A percentile compares a stretch with the other conserved stretches of the same genome.
These are phyloP conservation scores for Moricandia moricandioides DNA, from an alignment of 345 rosid species.

Conservation along the genomic window DNA sequence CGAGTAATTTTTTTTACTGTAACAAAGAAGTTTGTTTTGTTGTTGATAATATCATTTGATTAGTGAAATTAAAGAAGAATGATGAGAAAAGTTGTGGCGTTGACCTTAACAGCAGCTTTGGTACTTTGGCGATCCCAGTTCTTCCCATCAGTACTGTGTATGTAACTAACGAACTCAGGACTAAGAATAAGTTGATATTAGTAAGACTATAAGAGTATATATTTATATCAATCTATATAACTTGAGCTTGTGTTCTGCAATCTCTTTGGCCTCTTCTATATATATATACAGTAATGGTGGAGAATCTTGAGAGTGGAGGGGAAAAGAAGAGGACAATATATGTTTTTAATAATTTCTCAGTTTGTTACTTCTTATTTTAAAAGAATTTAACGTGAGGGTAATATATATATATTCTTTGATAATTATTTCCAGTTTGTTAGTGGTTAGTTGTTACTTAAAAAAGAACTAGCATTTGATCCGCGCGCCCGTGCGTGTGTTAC, in stretches of 20 bases:
- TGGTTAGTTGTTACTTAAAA: background rate
- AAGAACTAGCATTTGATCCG: too few relatives aligned
- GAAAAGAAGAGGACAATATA: background rate
- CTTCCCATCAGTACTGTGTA: constrained; percentile 29
- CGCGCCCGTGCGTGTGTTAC: too few relatives aligned
- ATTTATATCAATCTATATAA: background rate
- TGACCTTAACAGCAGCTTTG: constrained; percentile 31
- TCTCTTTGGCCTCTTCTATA: constrained; percentile 16
- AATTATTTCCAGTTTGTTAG: background rate
- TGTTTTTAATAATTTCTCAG: background rate
- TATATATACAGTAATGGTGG: constrained; percentile 15
- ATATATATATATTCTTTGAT: background rate
- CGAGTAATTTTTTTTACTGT: background rate
- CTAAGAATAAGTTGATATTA: background rate
- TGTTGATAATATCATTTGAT: background rate
- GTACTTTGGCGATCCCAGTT: constrained; percentile 29
- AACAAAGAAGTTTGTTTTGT: background rate
- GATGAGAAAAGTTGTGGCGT: constrained; percentile 3
- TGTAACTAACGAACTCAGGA: background rate
- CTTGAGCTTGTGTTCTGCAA: constrained; percentile 22
- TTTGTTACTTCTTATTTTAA: background rate
- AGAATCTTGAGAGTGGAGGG: constrained; percentile 25
- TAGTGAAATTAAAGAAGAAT: constrained; percentile 6
- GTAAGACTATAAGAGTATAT: background rate
- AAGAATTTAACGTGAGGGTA: background rate